Percentiles rank a stretch among this genome's conserved stretches.
phyloP scores from a whole-genome alignment of 345 rosid genomes.

The Pistacia integerrima region DNA sequence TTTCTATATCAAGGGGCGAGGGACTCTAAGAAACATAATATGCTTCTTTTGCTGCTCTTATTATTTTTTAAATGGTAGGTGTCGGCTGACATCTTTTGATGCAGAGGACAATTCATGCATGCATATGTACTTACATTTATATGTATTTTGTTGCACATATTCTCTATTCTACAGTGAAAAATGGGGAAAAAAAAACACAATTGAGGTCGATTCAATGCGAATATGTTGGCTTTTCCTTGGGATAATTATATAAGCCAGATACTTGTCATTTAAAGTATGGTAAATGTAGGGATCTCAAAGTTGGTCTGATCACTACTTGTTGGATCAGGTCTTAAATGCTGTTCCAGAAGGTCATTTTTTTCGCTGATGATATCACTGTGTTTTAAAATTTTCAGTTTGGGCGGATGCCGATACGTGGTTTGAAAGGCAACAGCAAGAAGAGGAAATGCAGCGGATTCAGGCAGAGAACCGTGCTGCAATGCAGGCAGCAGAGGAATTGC shows the following conservation, averaged over 20 bases:
- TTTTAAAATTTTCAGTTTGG: slow-evolving; percentile 63
- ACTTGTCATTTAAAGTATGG: not conserved
- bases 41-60: not conserved
- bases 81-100: not conserved
- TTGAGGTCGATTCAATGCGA: not conserved
- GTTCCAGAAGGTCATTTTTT: not conserved
- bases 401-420: slow-evolving; percentile 99
- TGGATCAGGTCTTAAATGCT: not conserved
- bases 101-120: not conserved
- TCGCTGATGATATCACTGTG: not conserved
- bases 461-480: slow-evolving; percentile 84
- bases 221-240: not conserved
- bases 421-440: slow-evolving; percentile 90
- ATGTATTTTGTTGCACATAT: not conserved
- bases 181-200: not conserved
- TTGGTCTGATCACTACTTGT: not conserved
- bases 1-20: not conserved
- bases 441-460: slow-evolving; percentile 77
- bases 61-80: not conserved
- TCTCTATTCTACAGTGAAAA: not conserved
- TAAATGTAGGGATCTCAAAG: not conserved
- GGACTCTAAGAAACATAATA: not conserved
- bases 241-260: not conserved
- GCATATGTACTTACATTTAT: not conserved
- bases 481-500: slow-evolving; percentile 91